Evolutionary conservation across 2,329 filamentous ascomycete species (phyloP).

Genomic region (Paradendryphiella salina): DNA sequence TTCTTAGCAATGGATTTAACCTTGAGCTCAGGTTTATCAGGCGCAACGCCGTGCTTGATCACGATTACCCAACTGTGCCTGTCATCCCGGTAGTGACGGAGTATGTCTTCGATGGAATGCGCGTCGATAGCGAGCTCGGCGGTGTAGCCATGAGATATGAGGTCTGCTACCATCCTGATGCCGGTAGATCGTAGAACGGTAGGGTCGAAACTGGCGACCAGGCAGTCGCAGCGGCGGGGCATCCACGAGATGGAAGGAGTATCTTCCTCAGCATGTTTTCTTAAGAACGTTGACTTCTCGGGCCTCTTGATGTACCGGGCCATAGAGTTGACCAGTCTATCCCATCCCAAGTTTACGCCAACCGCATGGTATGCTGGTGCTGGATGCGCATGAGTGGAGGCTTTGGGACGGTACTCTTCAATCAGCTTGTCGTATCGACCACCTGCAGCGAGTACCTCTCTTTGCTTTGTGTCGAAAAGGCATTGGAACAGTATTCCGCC

Average conservation of each 20-base stretch:
- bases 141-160: constrained; percentile 84
- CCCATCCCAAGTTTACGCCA: constrained; percentile 89
- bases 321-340: constrained; percentile 71
- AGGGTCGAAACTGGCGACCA: constrained; percentile 85
- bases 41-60: constrained; percentile 72
- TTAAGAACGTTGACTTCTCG: constrained; percentile 61
- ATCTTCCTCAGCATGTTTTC: constrained; percentile 68
- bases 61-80: constrained; percentile 85
- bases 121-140: constrained; percentile 85
- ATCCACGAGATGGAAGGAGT: constrained; percentile 43
- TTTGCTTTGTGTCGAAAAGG: constrained; percentile 78
- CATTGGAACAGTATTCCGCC: constrained; percentile 85
- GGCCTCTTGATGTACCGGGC: constrained; percentile 54
- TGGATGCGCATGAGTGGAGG: constrained; percentile 57
- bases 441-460: constrained; percentile 87
- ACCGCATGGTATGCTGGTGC: constrained; percentile 69
- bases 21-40: constrained; percentile 64
- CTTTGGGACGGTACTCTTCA: constrained; percentile 75
- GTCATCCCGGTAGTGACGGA: constrained; percentile 75
- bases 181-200: constrained; percentile 74
- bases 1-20: constrained; percentile 77
- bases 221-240: constrained; percentile 72
- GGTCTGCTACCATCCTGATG: constrained; percentile 72
- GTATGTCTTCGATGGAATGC: constrained; percentile 76
- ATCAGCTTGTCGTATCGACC: constrained; percentile 92